Percentiles rank a stretch among this genome's conserved stretches.
These are phyloP conservation scores for Friedmanniomyces simplex DNA, from an alignment of 495 filamentous ascomycete species.

Conservation along the genomic window DNA sequence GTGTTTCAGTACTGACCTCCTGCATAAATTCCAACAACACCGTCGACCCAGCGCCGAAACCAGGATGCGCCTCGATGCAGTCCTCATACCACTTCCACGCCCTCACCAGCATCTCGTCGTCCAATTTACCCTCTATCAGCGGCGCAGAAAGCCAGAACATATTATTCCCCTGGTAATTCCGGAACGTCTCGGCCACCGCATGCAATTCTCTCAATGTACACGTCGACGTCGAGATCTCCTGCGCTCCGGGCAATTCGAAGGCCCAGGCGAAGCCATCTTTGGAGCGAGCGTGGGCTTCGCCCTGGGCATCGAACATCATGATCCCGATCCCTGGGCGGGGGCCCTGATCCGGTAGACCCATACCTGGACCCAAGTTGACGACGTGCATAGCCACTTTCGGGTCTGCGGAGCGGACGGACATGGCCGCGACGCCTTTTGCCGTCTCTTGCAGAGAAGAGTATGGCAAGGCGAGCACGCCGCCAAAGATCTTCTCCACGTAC, in stretches of 20 bases:
- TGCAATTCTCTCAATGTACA: slow-evolving; percentile 19
- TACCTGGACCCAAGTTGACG: slow-evolving; percentile 19
- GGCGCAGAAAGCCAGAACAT: slow-evolving; percentile 21
- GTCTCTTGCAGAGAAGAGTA: slow-evolving; percentile 12
- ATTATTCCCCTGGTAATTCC: slow-evolving; percentile 16
- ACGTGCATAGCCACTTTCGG: slow-evolving; percentile 27
- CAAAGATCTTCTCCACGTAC: slow-evolving; percentile 21
- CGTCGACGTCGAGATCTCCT: slow-evolving; percentile 11
- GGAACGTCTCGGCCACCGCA: slow-evolving; percentile 16
- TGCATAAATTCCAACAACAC: slow-evolving; percentile 29
- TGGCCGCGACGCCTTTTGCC: slow-evolving; percentile 19
- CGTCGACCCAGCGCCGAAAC: slow-evolving; percentile 18
- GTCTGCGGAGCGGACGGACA: slow-evolving; percentile 15
- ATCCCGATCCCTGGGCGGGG: slow-evolving; percentile 18
- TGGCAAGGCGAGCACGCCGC: slow-evolving; percentile 21
- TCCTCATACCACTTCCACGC: slow-evolving; percentile 28
- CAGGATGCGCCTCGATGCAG: slow-evolving; percentile 7
- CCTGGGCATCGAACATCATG: slow-evolving; percentile 26
- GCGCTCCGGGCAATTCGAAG: slow-evolving; percentile 21
- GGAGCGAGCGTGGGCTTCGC: slow-evolving; percentile 24
- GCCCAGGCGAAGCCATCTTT: slow-evolving; percentile 25
- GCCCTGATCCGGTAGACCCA: slow-evolving; percentile 8
- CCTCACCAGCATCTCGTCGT: slow-evolving; percentile 18
- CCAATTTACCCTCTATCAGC: slow-evolving; percentile 17
- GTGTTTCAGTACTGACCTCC: slow-evolving; percentile 6